Evolutionary conservation across 1,139 yeast species (phyloP), one percentile per base, ranked within the genome.

Genomic region (Zygosaccharomyces sapae): DNA sequence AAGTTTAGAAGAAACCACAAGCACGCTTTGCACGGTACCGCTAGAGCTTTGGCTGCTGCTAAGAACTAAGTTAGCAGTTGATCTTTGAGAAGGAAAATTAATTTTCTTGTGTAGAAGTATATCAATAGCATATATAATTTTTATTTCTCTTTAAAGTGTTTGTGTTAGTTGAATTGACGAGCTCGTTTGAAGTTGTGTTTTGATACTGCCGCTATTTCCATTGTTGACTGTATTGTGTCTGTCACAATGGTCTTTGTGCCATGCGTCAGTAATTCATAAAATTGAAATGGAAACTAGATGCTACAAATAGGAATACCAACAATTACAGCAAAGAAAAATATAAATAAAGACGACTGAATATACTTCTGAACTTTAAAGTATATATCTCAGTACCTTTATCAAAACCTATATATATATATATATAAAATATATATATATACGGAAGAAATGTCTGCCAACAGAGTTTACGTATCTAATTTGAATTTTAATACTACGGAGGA

Each of bases 1-100:
- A 92, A 92, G 86, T 92, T 92, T 95, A 83, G 83, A 74, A 87
- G 97, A 81, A 92, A 92, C 95, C 97, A 90, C 92, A 89, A 88
- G 80, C 88, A 83, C 79, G 97, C 97, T 78, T 83, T 88, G 72
- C 96, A 86, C 79, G 98, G 98, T 76, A 88, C 96, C 67, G 90
- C 87, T 66, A 88, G 81, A 80, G 89, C 89, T 67, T 81, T 88
- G 72, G 95, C 95, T 73, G 85, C 83, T 70, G 70, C 64, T 56
- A 57, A 59, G 57, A 56, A 55, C 46, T 59, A 57, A 55, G 45
- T 40, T 38, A 20, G 38, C 16, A 30, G 43, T 45, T 44, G 29
- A 33, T 18, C 25, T 38, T 20, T 38, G 9, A n/a, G 34, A 7
- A 7, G 41, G 41, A 38, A 29, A 38, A 13, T 31, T 16, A 33